A percentile compares a stretch with the other conserved stretches of the same genome.
Conservation (phyloP, 371 early-diverging fungal genomes). For the Haplosporangium sp. region DNA sequence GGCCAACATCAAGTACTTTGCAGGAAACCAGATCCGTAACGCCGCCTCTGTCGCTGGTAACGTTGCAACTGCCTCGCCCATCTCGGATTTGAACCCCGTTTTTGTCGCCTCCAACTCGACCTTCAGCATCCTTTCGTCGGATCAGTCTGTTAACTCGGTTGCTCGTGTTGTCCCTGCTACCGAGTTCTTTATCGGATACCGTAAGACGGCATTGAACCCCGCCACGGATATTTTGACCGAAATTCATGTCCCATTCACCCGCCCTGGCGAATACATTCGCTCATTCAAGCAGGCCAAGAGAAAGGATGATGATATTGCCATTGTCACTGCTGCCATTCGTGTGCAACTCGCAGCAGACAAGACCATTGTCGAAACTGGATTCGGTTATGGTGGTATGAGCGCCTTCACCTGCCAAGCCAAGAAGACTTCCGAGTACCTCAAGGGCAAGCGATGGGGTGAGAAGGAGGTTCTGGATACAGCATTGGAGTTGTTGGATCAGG, state of each 20-base stretch:
- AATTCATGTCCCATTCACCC: constrained; percentile 69
- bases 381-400: constrained; percentile 83
- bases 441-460: constrained; percentile 65
- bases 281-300: constrained; percentile 87
- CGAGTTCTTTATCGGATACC: constrained; percentile 81
- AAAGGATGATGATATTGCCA: constrained; percentile 85
- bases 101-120: constrained; percentile 72
- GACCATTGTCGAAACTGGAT: constrained; percentile 61
- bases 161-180: constrained; percentile 65
- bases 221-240: constrained; percentile 69
- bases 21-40: constrained; percentile 83
- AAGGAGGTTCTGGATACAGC: constrained; percentile 56
- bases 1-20: constrained; percentile 78
- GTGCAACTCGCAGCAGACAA: constrained; percentile 59
- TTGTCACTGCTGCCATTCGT: constrained; percentile 77
- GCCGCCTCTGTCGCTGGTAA: constrained; percentile 85
- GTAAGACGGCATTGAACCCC: constrained; percentile 71
- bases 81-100: constrained; percentile 86
- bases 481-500: constrained; percentile 57
- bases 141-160: constrained; percentile 42
- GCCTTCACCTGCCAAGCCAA: constrained; percentile 67
- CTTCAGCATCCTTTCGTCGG: constrained; percentile 61
- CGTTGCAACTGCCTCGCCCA: constrained; percentile 83
- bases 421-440: constrained; percentile 47
- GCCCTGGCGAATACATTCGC: constrained; percentile 63